phyloP scores from a whole-genome alignment of 768 basidiomycete species.

The Dentipellis sp. region DNA sequence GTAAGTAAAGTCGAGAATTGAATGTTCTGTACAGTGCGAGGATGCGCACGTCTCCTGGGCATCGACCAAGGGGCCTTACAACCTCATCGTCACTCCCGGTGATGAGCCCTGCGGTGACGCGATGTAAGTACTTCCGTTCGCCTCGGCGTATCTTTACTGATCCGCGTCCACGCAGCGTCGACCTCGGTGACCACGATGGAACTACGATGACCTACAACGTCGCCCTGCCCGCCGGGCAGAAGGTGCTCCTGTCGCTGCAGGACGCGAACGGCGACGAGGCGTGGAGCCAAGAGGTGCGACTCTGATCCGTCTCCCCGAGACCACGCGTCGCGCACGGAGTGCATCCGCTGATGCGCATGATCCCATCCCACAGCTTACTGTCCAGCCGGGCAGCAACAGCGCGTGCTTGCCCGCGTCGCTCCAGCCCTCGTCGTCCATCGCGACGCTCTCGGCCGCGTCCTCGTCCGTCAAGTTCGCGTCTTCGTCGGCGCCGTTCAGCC shows the following conservation, averaged over 20 bases:
- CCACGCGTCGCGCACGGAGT: background rate
- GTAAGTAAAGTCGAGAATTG: too few relatives aligned
- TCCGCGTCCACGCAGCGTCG: conserved; percentile 29
- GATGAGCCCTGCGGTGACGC: conserved; percentile 48
- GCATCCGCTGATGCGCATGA: background rate
- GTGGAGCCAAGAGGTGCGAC: conserved; percentile 54
- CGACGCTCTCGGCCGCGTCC: background rate
- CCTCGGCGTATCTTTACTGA: background rate
- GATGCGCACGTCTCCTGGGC: conserved; percentile 43
- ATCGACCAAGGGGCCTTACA: conserved; percentile 38
- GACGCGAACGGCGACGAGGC: conserved; percentile 49
- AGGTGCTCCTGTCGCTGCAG: conserved; percentile 42
- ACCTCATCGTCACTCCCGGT: conserved; percentile 44
- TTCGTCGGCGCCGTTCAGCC: background rate
- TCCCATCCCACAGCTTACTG: conserved; percentile 22
- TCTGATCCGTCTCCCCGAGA: background rate
- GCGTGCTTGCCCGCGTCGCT: conserved; percentile 25
- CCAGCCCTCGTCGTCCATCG: background rate
- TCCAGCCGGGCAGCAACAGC: conserved; percentile 25
- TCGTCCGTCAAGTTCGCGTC: background rate
- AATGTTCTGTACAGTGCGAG: conserved; percentile 37
- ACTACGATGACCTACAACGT: conserved; percentile 37
- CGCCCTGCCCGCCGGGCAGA: conserved; percentile 35
- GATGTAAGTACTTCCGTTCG: conserved; percentile 36
- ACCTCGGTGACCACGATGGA: conserved; percentile 42